Evolutionary conservation across 2,329 filamentous ascomycete genomes (phyloP).

Genomic region (Lachnellula arida): DNA sequence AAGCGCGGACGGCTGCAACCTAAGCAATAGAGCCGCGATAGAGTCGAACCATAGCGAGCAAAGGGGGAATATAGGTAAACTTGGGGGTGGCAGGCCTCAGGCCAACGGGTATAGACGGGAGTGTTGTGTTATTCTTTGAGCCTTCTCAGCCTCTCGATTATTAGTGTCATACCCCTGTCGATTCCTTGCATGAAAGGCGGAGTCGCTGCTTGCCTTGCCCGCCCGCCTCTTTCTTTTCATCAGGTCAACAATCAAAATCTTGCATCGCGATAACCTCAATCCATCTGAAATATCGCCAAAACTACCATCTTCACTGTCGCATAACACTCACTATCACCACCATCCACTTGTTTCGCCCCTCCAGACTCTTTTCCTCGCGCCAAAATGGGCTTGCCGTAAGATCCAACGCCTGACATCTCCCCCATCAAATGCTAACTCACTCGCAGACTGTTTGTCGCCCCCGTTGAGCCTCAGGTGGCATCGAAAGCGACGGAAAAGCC

Average conservation of each 20-base stretch:
- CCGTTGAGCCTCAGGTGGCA: slow-evolving; percentile 25
- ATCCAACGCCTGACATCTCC: slow-evolving; percentile 15
- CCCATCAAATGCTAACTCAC: slow-evolving; percentile 19
- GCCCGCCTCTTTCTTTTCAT: too few species aligned
- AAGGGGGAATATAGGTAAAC: too few species aligned
- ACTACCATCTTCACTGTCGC: slow-evolving; percentile 17
- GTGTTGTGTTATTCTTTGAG: neutral
- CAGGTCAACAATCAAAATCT: slow-evolving; percentile 8
- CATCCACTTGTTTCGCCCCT: neutral
- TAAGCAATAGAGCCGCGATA: too few species aligned
- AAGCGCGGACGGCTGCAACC: too few species aligned
- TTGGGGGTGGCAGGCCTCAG: too few species aligned
- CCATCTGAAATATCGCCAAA: slow-evolving; percentile 14
- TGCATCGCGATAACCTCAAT: slow-evolving; percentile 12
- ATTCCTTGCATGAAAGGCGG: neutral
- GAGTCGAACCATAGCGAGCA: too few species aligned
- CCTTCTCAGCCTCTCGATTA: slow-evolving; percentile 7
- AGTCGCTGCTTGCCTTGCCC: neutral
- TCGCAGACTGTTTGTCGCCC: slow-evolving; percentile 30
- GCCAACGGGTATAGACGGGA: too few species aligned
- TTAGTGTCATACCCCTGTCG: neutral
- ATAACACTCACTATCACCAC: neutral
- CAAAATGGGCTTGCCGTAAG: slow-evolving; percentile 33
- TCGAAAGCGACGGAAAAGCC: slow-evolving; percentile 27
- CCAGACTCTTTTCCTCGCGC: slow-evolving; percentile 1